Conservation (phyloP, 163 green algal genomes). For the Scenedesmus sp. region DNA sequence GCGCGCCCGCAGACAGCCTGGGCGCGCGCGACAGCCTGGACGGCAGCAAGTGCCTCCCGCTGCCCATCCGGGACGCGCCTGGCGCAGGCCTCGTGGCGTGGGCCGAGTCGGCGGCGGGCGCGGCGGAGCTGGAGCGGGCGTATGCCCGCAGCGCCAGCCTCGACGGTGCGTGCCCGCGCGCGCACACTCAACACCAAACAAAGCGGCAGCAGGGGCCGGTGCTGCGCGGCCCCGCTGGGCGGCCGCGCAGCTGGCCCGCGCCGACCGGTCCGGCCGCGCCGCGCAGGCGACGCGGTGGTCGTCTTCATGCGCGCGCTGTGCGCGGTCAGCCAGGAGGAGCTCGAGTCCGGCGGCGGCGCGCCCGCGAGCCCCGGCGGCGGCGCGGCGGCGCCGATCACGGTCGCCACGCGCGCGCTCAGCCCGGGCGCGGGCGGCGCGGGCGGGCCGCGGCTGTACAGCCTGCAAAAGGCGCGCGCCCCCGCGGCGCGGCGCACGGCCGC, state of each 20-base stretch:
- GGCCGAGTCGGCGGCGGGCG: conserved; percentile 64
- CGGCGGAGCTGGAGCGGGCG: conserved; percentile 70
- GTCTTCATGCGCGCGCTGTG: conserved; percentile 93
- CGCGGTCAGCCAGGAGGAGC: conserved; percentile 92
- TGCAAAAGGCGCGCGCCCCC: too few species aligned
- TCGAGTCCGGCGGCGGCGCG: conserved; percentile 61
- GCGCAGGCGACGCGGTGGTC: conserved; percentile 80
- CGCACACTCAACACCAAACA: too few species aligned
- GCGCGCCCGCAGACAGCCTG: too few species aligned
- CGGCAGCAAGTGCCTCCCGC: neutral
- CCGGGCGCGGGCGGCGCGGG: neutral
- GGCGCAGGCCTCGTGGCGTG: conserved; percentile 70
- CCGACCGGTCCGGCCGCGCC: neutral
- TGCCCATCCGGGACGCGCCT: conserved; percentile 51
- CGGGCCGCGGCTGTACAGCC: conserved; percentile 15
- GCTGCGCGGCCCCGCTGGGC: too few species aligned
- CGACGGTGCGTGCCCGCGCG: conserved; percentile 61
- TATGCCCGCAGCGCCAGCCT: conserved; percentile 78
- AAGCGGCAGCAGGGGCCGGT: neutral
- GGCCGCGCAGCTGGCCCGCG: too few species aligned
- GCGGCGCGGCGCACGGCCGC: too few species aligned
- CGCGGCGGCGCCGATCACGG: too few species aligned
- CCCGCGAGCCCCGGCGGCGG: conserved; percentile 3
- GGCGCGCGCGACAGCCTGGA: conserved; percentile 25
- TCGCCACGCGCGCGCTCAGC: too few species aligned